Evolutionary conservation across 163 green algal genomes (phyloP), one percentile per base, ranked within the genome.

Genomic region (Volvox carteri): DNA sequence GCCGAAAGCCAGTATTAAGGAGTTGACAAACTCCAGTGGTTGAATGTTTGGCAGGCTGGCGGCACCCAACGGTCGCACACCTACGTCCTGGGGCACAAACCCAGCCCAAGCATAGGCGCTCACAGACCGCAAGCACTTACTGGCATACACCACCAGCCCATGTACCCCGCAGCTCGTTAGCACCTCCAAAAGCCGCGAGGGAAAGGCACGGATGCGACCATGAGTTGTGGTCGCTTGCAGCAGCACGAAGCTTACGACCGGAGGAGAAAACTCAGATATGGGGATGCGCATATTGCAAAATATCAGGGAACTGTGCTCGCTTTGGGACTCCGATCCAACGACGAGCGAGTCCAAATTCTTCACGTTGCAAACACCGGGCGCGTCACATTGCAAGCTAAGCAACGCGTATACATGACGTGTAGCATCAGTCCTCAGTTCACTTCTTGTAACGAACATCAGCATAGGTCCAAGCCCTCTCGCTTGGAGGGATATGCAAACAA

Each of bases 201-300:
- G 68, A 35, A 77, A 77, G 68, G 68, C 68, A 77, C 68, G 68
- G 68, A 77, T 77, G 68, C 68, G 56, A 68, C 23, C 56, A 68
- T 68, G 56, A 68, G 56, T 68, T 68, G 56, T 68, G 56, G 56
- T 68, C 56, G 56, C 56, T 68, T 68, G 56, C 56, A 68, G 56
- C 8, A 25, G 56, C 56, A 68, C 28, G 3, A 25, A 68, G 7
- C 56, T 68, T 68, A 9, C 7, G 5, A 68, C 56, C 56, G n/a
- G 56, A 68, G 56, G 8, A 68, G 56, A n/a, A n/a, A n/a, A n/a
- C n/a, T n/a, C n/a, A n/a, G n/a, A n/a, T n/a, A n/a, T n/a, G n/a
- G n/a, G n/a, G n/a, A n/a, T n/a, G n/a, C n/a, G n/a, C n/a, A n/a
- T n/a, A n/a, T n/a, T n/a, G n/a, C n/a, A n/a, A n/a, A n/a, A n/a